A percentile compares a stretch with the other conserved stretches of the same genome.
Evolutionary conservation across 805 yeast genomes (phyloP).

Genomic region (Teunomyces atbi): DNA sequence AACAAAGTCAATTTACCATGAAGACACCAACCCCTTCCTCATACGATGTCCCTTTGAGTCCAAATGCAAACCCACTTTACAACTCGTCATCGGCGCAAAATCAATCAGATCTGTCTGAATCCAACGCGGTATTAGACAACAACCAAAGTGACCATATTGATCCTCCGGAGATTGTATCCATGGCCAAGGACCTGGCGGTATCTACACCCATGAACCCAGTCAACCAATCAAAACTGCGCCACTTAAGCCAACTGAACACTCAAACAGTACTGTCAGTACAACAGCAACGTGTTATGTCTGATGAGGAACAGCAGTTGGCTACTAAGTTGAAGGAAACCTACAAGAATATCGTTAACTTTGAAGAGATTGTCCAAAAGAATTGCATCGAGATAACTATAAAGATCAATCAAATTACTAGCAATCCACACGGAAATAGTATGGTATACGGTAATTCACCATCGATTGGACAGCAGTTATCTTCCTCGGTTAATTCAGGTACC

Average conservation of each 20-base stretch:
- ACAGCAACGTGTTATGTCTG: conserved; percentile 39
- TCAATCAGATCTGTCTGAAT: conserved; percentile 41
- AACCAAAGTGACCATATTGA: conserved; percentile 6
- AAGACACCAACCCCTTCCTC: conserved; percentile 43
- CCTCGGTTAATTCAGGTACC: conserved; percentile 12
- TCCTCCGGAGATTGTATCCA: neutral
- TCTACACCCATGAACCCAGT: conserved; percentile 7
- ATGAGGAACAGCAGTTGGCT: conserved; percentile 65
- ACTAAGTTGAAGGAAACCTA: conserved; percentile 73
- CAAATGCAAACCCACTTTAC: conserved; percentile 29
- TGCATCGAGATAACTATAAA: conserved; percentile 59
- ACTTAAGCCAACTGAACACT: neutral
- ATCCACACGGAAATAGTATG: conserved; percentile 33
- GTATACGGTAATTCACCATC: conserved; percentile 13
- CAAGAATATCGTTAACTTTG: conserved; percentile 63
- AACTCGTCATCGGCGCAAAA: conserved; percentile 27
- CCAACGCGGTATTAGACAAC: conserved; percentile 27
- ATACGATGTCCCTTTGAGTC: conserved; percentile 42
- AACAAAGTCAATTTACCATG: conserved; percentile 13
- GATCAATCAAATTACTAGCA: conserved; percentile 37
- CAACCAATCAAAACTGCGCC: conserved; percentile 9
- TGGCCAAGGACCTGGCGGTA: conserved; percentile 7
- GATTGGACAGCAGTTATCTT: conserved; percentile 15
- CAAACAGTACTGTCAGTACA: conserved; percentile 10
- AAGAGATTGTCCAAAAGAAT: conserved; percentile 66